Evolutionary conservation across 352 stramenopile genomes (phyloP).

Genomic region (Phytophthora rubi): DNA sequence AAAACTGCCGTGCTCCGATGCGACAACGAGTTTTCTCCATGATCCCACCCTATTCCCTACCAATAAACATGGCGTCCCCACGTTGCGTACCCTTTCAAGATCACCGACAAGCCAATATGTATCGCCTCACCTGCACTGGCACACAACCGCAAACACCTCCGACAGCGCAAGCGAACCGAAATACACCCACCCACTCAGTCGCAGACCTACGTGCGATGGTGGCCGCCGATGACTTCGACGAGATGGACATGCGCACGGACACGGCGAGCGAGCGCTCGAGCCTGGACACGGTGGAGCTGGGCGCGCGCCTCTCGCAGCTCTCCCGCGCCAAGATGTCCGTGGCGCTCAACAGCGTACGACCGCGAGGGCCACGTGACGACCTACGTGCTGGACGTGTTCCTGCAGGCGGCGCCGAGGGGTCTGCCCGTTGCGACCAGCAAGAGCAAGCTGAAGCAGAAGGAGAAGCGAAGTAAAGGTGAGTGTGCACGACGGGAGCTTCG

Average conservation of each 20-base stretch:
- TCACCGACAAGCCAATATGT: conserved; percentile 6
- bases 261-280: conserved; percentile 30
- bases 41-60: conserved; percentile 13
- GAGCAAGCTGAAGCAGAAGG: too few relatives aligned
- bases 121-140: not conserved
- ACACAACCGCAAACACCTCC: conserved; percentile 13
- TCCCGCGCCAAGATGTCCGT: conserved; percentile 45
- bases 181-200: not conserved
- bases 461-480: conserved; percentile 20
- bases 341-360: conserved; percentile 60
- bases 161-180: conserved; percentile 4
- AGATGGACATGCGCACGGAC: conserved; percentile 23
- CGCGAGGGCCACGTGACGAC: conserved; percentile 37
- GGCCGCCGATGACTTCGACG: conserved; percentile 10
- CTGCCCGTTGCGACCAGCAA: conserved; percentile 29
- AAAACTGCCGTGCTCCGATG: conserved; percentile 15
- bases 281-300: conserved; percentile 27
- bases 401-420: conserved; percentile 51
- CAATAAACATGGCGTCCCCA: conserved; percentile 17
- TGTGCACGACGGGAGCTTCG: conserved; percentile 28
- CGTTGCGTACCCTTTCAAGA: conserved; percentile 24
- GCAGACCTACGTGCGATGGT: conserved; percentile 1
- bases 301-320: conserved; percentile 31
- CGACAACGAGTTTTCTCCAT: conserved; percentile 20
- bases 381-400: conserved; percentile 60